Base-by-base conservation (phyloP, 2,329 filamentous ascomycete species). In the Fusarium annulatum region DNA sequence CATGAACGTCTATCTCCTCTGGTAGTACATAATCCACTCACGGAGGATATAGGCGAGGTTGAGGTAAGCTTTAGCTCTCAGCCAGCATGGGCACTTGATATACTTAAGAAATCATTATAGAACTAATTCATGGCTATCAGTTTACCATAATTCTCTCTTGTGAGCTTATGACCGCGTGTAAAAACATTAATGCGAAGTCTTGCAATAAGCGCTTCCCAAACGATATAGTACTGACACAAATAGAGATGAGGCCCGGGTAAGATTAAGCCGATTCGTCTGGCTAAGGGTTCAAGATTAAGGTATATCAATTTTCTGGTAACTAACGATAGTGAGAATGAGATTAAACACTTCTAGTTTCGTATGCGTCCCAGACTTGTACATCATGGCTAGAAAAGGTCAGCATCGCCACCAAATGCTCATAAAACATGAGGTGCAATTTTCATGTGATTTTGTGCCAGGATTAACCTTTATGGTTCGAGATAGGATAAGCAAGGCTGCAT, bases 41-140 rank as follows among this genome's bases (percentile, higher is more conserved):
- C 19, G 3, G n/a, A 23, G 7, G 10, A 23, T 23, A 3, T 2
- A 19, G 2, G 28, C 2, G 7, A 23, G n/a, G 7, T 23, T 2
- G 10, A 9, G 16, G n/a, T 7, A 12, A 7, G n/a, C 21, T 52
- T 4, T 7, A 19, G 7, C 11, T 23, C n/a, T 19, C 6, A 15
- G n/a, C 48, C 12, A 10, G 11, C 30, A 19, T 19, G 4, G 23
- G 30, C 11, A 19, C 16, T 34, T 4, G 12, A 52, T 19, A 34
- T 4, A 10, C 4, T 2, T 1, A 7, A 26, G 0, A 34, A 51
- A 1, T 3, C 9, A 19, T 8, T 4, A 10, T 14, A 14, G 1
- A 23, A 23, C 21, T 18, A 18, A 18, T 33, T 9, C 10, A 6
- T 33, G 10, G 15, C 14, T 28, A 16, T 30, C 26, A 5, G 4